Percentiles rank a stretch among this genome's conserved stretches.
Conservation (phyloP, 1,284 basidiomycete genomes). For the Coniophora puteana region DNA sequence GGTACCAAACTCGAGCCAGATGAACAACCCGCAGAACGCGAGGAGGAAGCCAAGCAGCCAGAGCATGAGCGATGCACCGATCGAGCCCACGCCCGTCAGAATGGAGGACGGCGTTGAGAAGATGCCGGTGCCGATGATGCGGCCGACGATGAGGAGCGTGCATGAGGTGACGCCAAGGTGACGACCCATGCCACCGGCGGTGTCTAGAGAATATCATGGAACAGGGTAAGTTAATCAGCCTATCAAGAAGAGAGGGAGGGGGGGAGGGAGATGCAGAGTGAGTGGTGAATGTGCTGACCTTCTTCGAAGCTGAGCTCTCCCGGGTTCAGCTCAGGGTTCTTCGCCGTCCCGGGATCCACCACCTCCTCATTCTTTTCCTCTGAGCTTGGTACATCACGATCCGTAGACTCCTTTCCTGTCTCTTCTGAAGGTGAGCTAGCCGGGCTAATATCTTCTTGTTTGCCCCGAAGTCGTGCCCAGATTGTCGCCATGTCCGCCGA, state of each 20-base stretch:
- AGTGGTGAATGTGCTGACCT: constrained; percentile 12
- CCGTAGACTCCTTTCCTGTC: no score
- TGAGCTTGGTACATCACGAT: no score
- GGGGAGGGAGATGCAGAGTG: neutral
- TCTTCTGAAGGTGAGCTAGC: no score
- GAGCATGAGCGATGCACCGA: constrained; percentile 52
- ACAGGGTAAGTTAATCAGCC: neutral
- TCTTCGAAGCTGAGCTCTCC: constrained; percentile 25
- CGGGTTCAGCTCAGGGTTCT: constrained; percentile 16
- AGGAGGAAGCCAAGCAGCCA: constrained; percentile 55
- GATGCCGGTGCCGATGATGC: constrained; percentile 59
- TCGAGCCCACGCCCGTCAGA: constrained; percentile 42
- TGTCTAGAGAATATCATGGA: constrained; percentile 24
- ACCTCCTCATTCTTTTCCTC: no score
- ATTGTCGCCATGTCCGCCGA: no score
- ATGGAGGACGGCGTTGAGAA: constrained; percentile 64
- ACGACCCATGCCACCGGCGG: constrained; percentile 47
- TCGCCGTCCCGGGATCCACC: neutral
- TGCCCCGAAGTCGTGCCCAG: no score
- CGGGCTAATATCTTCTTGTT: no score
- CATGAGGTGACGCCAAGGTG: constrained; percentile 48
- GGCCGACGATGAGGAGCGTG: constrained; percentile 46
- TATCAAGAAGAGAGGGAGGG: neutral
- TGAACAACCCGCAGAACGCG: constrained; percentile 48
- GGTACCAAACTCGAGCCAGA: constrained; percentile 56